Conservation (phyloP, 139 green algal species). For the Ettlia oleoabundans region DNA sequence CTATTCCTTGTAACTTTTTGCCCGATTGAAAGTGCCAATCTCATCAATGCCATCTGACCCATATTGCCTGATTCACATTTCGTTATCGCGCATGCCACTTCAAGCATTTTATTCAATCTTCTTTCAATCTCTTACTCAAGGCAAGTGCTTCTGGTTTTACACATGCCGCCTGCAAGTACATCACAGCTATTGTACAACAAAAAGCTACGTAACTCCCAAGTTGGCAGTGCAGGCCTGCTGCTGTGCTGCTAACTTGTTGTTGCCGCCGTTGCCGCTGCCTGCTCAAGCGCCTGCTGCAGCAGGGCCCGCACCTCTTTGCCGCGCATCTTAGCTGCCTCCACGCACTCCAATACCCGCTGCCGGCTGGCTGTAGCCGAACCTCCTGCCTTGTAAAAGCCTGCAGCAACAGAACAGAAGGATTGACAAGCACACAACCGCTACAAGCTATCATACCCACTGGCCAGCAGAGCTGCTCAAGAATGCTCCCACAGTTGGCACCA, state of each 20-base stretch:
- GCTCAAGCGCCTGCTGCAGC: conserved; percentile 37
- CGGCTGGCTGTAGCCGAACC: conserved; percentile 36
- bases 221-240: background rate
- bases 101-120: no score
- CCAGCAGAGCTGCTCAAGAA: background rate
- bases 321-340: conserved; percentile 52
- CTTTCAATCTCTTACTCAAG: no score
- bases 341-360: conserved; percentile 48
- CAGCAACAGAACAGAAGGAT: background rate
- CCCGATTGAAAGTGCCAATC: no score
- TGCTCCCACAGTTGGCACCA: no score
- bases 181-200: no score
- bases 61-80: no score
- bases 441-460: background rate
- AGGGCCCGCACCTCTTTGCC: conserved; percentile 50
- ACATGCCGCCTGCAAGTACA: no score
- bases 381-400: conserved; percentile 60
- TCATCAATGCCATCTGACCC: no score
- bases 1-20: no score
- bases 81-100: no score
- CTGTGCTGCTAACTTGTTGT: background rate
- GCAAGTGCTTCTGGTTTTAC: no score
- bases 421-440: background rate
- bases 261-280: background rate
- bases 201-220: no score